Evolutionary conservation across 352 stramenopile genomes (phyloP).

Genomic region (Phytophthora sp.): DNA sequence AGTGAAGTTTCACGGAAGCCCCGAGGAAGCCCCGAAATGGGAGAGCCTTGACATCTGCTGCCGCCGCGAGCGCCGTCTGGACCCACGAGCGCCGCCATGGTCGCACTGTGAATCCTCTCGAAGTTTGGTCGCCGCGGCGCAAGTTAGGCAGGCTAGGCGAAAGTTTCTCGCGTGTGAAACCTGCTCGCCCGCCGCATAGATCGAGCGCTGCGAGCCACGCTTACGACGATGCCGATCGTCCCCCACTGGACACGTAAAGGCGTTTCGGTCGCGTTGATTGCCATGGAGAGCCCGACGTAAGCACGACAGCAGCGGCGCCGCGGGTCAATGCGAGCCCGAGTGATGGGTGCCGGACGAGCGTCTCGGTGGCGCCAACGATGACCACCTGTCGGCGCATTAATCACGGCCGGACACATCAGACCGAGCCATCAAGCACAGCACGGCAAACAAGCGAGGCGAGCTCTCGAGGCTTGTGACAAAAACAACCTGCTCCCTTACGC

Average conservation of each 20-base stretch:
- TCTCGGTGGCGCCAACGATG: conserved; percentile 11
- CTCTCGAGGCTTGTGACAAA: conserved; percentile 24
- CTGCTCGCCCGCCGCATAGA: conserved; percentile 9
- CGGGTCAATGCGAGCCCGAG: not conserved
- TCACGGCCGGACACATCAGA: conserved; percentile 1
- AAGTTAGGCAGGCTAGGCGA: conserved; percentile 6
- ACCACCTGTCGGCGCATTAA: conserved; percentile 17
- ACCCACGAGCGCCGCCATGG: conserved; percentile 11
- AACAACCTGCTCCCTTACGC: conserved; percentile 1
- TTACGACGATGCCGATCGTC: conserved; percentile 13
- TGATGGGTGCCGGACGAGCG: conserved; percentile 5
- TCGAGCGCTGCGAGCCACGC: not conserved
- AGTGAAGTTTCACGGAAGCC: conserved; percentile 30
- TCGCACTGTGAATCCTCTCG: no score
- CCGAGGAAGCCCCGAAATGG: conserved; percentile 20
- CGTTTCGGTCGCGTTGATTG: conserved; percentile 18
- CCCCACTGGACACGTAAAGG: conserved; percentile 25
- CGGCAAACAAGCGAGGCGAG: no score
- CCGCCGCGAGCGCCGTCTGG: conserved; percentile 4
- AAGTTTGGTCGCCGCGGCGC: no score
- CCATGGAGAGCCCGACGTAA: conserved; percentile 25
- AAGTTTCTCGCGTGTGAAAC: conserved; percentile 6
- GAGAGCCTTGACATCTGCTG: conserved; percentile 28
- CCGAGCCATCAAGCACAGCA: conserved; percentile 2
- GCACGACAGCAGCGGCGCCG: conserved; percentile 8